Evolutionary conservation across 805 yeast genomes (phyloP).

Genomic region (Candida methanosorbosa): DNA sequence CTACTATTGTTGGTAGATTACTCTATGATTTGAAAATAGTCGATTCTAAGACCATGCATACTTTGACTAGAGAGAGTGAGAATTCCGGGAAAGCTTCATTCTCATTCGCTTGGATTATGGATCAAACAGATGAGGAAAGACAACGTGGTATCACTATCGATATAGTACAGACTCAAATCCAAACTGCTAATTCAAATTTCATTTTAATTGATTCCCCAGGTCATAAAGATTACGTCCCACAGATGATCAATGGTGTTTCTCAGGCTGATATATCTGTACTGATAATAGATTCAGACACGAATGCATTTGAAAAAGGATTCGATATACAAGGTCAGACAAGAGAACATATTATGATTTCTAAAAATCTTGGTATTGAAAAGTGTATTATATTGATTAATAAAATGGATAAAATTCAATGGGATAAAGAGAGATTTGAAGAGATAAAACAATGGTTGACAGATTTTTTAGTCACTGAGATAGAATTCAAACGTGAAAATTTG

Average conservation of each 20-base stretch:
- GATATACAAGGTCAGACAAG: slow-evolving; percentile 60
- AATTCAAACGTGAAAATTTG: slow-evolving; percentile 32
- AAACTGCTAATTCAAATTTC: slow-evolving; percentile 43
- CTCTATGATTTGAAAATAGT: slow-evolving; percentile 60
- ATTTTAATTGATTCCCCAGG: slow-evolving; percentile 84
- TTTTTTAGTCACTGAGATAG: slow-evolving; percentile 45
- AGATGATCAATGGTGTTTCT: slow-evolving; percentile 75
- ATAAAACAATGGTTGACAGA: slow-evolving; percentile 40
- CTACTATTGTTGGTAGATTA: slow-evolving; percentile 70
- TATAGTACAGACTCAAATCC: slow-evolving; percentile 60
- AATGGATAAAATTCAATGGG: slow-evolving; percentile 57
- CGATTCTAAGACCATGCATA: slow-evolving; percentile 54
- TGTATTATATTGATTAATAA: slow-evolving; percentile 62
- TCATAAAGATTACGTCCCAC: slow-evolving; percentile 75
- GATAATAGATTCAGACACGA: slow-evolving; percentile 56
- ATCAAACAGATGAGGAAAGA: slow-evolving; percentile 72
- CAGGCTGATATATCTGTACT: slow-evolving; percentile 72
- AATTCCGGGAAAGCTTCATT: slow-evolving; percentile 68
- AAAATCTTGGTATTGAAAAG: slow-evolving; percentile 54
- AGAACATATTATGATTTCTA: slow-evolving; percentile 66
- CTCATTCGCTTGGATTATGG: slow-evolving; percentile 82
- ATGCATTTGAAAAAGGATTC: slow-evolving; percentile 69
- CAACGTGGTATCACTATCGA: slow-evolving; percentile 73
- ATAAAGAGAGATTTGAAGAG: slow-evolving; percentile 39
- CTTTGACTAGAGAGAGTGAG: slow-evolving; percentile 55